These are phyloP conservation scores for Coleophoma cylindrospora DNA, from an alignment of 2,329 filamentous ascomycete genomes.

Conservation along the genomic window DNA sequence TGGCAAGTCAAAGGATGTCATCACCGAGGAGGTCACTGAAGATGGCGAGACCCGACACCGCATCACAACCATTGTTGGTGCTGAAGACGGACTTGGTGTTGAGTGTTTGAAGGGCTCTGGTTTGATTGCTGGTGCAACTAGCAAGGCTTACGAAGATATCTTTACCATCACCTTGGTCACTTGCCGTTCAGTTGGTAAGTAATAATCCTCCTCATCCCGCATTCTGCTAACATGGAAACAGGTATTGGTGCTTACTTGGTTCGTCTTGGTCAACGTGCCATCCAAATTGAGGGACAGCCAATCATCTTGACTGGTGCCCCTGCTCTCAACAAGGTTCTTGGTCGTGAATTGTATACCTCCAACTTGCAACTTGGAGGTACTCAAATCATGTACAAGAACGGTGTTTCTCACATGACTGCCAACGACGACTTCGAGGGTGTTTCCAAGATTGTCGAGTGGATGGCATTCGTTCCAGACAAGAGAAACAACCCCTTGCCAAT, in stretches of 20 bases:
- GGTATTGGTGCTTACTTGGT: slow-evolving; percentile 98
- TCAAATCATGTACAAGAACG: slow-evolving; percentile 99
- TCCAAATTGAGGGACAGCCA: slow-evolving; percentile 97
- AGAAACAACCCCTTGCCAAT: slow-evolving; percentile 92
- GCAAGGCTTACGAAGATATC: slow-evolving; percentile 95
- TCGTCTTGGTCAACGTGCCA: slow-evolving; percentile 94
- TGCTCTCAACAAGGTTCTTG: slow-evolving; percentile 95
- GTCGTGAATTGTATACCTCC: slow-evolving; percentile 97
- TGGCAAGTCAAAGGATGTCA: slow-evolving; percentile 66
- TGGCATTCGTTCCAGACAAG: slow-evolving; percentile 95
- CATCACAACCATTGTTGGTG: slow-evolving; percentile 89
- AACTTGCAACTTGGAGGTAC: slow-evolving; percentile 99
- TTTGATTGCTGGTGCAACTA: slow-evolving; percentile 96
- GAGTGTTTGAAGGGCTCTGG: slow-evolving; percentile 96
- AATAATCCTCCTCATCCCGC: slow-evolving; percentile 1
- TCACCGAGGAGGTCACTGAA: slow-evolving; percentile 83
- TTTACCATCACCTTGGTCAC: slow-evolving; percentile 98
- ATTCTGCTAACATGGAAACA: slow-evolving; percentile 30
- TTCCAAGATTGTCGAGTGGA: slow-evolving; percentile 95
- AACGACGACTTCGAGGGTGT: slow-evolving; percentile 97
- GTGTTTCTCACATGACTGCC: slow-evolving; percentile 98
- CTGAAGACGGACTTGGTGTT: slow-evolving; percentile 93
- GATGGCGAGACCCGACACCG: slow-evolving; percentile 88
- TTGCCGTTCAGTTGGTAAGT: slow-evolving; percentile 85
- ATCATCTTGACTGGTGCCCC: slow-evolving; percentile 98